Evolutionary conservation across 192 early-diverging fungal genomes (phyloP), one percentile per base, ranked within the genome.

Genomic region (Linnemannia zychae): DNA sequence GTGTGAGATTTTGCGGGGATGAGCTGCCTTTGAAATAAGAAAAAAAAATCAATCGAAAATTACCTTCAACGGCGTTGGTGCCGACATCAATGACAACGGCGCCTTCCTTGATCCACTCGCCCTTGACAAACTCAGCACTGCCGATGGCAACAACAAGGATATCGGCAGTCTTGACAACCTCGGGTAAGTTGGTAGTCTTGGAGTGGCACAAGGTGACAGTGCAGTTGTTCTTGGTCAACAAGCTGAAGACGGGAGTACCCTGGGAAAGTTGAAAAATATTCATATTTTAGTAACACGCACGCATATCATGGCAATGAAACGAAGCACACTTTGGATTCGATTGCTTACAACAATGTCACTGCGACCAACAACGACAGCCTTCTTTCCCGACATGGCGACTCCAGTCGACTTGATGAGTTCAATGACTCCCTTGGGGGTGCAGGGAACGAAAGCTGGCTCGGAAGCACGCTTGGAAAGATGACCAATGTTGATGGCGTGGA

Each of bases 151-250:
- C 97, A 18, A 99, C 92, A 66, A 99, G 79, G 72, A 99, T 94
- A 89, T 99, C 98, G 15, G 97, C 98, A 7, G 87, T 87, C 67
- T 89, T 89, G 24, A 91, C 96, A 78, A 96, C 91, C 37, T 90
- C 90, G 68, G 91, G 91, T 22, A 99, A 82, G 84, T 97, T 93
- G 5, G 70, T 44, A 22, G 98, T 98, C 66, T 87, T 90, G 36
- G 95, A 96, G 89, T 99, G 98, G 91, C 97, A 98, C 44, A 99
- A 84, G 7, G 97, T 99, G 60, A 98, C 97, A 12, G 98, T 99
- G 34, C 97, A 97, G 88, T 99, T 91, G 68, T 90, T 88, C 71
- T 90, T 88, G 46, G 92, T 95, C 50, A 99, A 92, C 85, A 99
- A 92, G 83, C 93, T 91, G 40, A 96, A 92, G 18, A 98, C 91